A percentile compares a stretch with the other conserved stretches of the same genome.
phyloP scores from a whole-genome alignment of 2,329 filamentous ascomycete species.

The Clonostachys byssicola region DNA sequence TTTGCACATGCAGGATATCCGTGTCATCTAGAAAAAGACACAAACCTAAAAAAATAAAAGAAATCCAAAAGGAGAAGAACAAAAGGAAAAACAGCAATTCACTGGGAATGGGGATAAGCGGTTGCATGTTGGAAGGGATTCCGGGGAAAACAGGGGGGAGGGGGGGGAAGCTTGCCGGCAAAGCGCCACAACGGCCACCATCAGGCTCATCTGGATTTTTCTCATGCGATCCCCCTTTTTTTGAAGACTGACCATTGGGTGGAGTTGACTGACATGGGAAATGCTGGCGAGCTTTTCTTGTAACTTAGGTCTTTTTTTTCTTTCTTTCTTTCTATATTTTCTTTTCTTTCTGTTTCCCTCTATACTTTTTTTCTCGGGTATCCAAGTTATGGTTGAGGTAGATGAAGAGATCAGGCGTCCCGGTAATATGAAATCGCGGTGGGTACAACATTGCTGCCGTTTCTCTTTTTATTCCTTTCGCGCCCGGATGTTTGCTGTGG shows the following conservation, averaged over 20 bases:
- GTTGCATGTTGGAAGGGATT: neutral
- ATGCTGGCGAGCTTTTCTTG: too few species aligned
- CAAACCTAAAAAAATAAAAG: neutral
- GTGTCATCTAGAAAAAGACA: neutral
- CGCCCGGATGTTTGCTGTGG: too few species aligned
- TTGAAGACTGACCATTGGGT: too few species aligned
- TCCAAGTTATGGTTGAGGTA: neutral
- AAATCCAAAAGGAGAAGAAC: neutral
- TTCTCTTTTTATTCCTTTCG: neutral
- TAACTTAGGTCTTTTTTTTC: too few species aligned
- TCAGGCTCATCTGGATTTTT: too few species aligned
- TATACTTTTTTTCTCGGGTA: neutral
- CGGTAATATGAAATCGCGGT: too few species aligned
- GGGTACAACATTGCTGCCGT: neutral
- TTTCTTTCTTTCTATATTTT: too few species aligned
- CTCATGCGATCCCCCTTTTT: too few species aligned
- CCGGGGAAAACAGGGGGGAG: too few species aligned
- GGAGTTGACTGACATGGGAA: too few species aligned
- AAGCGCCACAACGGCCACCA: too few species aligned
- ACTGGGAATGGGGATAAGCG: neutral
- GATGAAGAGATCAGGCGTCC: neutral
- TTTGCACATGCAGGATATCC: slow-evolving; percentile 23
- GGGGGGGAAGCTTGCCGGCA: too few species aligned
- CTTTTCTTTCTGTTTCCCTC: neutral
- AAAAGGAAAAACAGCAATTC: neutral